Evolutionary conservation across 176 grass and related monocot genomes (phyloP).

Genomic region (Echinochloa phyllopogon): DNA sequence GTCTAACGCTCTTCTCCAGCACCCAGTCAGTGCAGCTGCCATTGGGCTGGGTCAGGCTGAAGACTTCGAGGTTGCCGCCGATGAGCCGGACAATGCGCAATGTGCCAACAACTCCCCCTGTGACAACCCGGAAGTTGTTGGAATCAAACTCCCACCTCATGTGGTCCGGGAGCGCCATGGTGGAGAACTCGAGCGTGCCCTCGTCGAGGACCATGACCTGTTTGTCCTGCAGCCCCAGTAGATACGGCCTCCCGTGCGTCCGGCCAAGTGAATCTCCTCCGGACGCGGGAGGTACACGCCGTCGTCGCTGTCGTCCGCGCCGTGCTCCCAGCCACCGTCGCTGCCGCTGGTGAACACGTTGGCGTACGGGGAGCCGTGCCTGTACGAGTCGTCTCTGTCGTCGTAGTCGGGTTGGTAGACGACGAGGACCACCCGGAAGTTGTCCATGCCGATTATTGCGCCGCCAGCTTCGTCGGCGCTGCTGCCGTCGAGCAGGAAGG

Average conservation of each 20-base stretch:
- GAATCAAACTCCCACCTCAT: too few relatives aligned
- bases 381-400: fast-evolving
- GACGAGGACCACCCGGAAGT: background rate
- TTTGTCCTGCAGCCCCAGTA: background rate
- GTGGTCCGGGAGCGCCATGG: background rate
- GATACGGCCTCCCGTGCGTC: background rate
- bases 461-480: too few relatives aligned
- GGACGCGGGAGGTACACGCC: background rate
- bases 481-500: background rate
- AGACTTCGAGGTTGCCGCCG: background rate
- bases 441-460: background rate
- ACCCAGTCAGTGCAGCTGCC: too few relatives aligned
- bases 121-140: background rate
- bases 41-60: background rate
- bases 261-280: background rate
- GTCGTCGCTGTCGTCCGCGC: fast-evolving
- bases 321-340: background rate
- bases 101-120: too few relatives aligned
- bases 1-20: background rate
- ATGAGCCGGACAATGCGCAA: background rate
- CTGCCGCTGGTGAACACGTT: background rate
- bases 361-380: background rate
- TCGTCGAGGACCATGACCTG: background rate
- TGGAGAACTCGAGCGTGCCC: background rate
- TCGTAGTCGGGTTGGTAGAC: background rate